Conservation (phyloP, 1,284 basidiomycete species). For the Sphaerobolus stellatus region DNA sequence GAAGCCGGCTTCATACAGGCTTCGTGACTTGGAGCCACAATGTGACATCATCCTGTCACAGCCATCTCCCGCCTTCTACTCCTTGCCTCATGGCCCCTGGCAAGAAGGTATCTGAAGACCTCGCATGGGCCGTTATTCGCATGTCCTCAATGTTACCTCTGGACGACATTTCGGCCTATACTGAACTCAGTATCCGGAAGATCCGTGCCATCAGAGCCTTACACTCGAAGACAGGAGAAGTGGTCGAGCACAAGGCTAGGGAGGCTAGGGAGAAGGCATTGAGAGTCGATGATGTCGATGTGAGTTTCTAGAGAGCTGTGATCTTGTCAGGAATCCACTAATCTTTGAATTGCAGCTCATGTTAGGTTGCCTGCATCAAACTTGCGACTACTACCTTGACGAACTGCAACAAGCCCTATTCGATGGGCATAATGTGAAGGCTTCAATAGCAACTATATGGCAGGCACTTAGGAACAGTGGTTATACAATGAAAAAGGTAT, state of each 20-base stretch:
- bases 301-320: not conserved
- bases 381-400: constrained; percentile 15
- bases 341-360: not conserved
- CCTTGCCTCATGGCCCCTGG: not conserved
- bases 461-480: constrained; percentile 16
- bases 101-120: not conserved
- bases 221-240: not conserved
- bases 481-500: constrained; percentile 27
- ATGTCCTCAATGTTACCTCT: not conserved
- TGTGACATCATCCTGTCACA: no score
- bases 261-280: not conserved
- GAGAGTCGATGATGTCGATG: not conserved
- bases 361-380: not conserved
- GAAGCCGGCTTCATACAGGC: no score
- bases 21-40: no score
- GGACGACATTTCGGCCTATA: not conserved
- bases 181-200: not conserved
- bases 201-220: not conserved
- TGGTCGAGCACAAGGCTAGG: not conserved
- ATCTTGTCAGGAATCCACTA: not conserved
- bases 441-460: constrained; percentile 22
- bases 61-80: no score
- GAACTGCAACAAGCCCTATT: constrained; percentile 11
- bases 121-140: not conserved
- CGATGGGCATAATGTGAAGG: constrained; percentile 11